A percentile compares a stretch with the other conserved stretches of the same genome.
Conservation (phyloP, 352 stramenopile species). For the Elongisporangium anandrum region DNA sequence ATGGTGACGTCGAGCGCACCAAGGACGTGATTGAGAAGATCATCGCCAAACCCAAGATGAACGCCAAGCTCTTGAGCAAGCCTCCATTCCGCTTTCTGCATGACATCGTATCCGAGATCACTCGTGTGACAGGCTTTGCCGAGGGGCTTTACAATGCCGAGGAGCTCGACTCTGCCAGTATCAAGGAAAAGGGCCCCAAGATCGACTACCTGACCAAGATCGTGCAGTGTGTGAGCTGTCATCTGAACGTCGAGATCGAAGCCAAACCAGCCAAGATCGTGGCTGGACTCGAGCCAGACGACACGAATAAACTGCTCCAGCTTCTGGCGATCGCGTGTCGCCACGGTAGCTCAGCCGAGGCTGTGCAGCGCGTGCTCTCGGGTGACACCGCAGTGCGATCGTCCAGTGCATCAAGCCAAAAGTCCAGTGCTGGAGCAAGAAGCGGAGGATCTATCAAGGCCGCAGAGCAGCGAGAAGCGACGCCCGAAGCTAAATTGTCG, state of each 20-base stretch:
- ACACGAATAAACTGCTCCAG: conserved; percentile 93
- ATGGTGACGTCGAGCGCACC: conserved; percentile 68
- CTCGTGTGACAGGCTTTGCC: conserved; percentile 73
- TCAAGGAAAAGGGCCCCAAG: conserved; percentile 94
- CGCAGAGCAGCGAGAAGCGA: conserved; percentile 37
- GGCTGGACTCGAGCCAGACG: conserved; percentile 90
- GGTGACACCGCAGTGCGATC: conserved; percentile 43
- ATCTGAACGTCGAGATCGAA: conserved; percentile 85
- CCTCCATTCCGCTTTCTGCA: conserved; percentile 88
- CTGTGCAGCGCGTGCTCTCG: conserved; percentile 67
- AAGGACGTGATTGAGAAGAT: conserved; percentile 77
- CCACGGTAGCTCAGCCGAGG: conserved; percentile 52
- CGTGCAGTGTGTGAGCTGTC: conserved; percentile 85
- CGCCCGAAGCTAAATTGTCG: conserved; percentile 48
- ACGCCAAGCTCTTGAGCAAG: conserved; percentile 73
- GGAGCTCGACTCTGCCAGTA: conserved; percentile 87
- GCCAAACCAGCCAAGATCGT: conserved; percentile 87
- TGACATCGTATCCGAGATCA: conserved; percentile 81
- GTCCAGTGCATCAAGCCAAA: conserved; percentile 24
- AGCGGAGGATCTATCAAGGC: conserved; percentile 5
- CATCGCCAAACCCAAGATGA: conserved; percentile 85
- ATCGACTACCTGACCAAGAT: conserved; percentile 89
- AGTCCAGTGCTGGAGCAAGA: conserved; percentile 10
- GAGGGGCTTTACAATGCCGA: conserved; percentile 81
- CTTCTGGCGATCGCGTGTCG: conserved; percentile 80